Base-by-base conservation (phyloP, 176 grass and related monocot genomes). In the Avena sativa region DNA sequence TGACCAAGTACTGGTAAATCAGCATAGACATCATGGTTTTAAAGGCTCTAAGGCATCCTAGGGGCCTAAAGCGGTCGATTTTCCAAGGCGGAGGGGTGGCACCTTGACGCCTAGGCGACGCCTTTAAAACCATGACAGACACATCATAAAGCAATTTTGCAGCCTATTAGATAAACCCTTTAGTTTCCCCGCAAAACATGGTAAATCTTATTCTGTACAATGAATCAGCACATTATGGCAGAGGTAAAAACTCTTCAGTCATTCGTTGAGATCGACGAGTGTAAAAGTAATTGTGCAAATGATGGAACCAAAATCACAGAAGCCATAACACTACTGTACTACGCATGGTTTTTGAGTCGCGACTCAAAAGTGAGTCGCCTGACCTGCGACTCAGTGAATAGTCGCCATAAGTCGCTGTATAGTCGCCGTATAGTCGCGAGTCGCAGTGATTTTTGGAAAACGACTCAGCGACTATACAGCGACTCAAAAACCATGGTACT, bases 151-250 rank as follows among this genome's bases (percentile, higher is more conserved):
- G 13, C 47, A 63, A n/a, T 0, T 61, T 10, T 32, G 57, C 3
- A 44, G 38, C 43, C 16, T 43, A 59, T 14, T 46, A 59, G 34
- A 15, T 2, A 46, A 73, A 21, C 4, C n/a, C 47, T 84, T 81
- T 81, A 26, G 19, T 71, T 72, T 63, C 43, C 21, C 12, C 38
- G 12, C 4, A 32, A 89, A 68, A 28, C 74, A 59, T 7, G 79
- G 10, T 15, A 77, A 50, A 25, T 26, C 51, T 19, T 74, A 83
- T 47, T 30, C 53, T n/a, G 28, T 20, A 86, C 30, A 86, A 34
- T 71, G 72, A 63, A 83, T 47, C n/a, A 83, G 8, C 30, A 83
- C 4, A 87, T 1, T 69, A 16, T 65, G 26, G 43, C 47, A 83
- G 21, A 55, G 34, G 47, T 17, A 77, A 19, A 1, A 7, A 71